Percentiles rank a stretch among this genome's conserved stretches.
Conservation (phyloP, 192 early-diverging fungal genomes). For the Podochytrium sp. region DNA sequence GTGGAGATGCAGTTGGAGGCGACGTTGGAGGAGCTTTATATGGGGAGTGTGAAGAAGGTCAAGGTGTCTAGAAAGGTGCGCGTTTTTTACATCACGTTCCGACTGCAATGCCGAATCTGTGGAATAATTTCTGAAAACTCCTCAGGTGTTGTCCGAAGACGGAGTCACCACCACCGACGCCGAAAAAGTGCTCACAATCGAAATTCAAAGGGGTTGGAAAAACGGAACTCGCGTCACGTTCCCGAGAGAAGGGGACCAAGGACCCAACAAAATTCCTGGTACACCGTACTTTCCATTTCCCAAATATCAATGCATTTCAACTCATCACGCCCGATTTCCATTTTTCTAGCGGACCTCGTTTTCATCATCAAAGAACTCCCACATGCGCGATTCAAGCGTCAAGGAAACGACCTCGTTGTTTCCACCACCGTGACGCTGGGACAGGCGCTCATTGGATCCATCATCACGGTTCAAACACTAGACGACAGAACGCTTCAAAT, state of each 20-base stretch:
- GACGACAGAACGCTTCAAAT: conserved; percentile 56
- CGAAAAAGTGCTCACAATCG: conserved; percentile 56
- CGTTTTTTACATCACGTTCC: background rate
- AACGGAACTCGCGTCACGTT: conserved; percentile 57
- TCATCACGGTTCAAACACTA: conserved; percentile 52
- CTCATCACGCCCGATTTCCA: background rate
- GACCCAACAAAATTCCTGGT: conserved; percentile 57
- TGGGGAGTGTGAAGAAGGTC: conserved; percentile 57
- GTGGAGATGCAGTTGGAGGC: conserved; percentile 44
- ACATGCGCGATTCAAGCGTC: conserved; percentile 47
- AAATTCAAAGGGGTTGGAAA: conserved; percentile 51
- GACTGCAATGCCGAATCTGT: too few relatives aligned
- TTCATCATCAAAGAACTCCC: conserved; percentile 46
- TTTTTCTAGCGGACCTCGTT: conserved; percentile 5
- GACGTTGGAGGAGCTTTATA: conserved; percentile 61
- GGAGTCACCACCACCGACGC: conserved; percentile 49
- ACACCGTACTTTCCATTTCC: background rate
- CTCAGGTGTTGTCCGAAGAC: conserved; percentile 56
- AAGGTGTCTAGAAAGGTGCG: conserved; percentile 53
- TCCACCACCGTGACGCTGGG: conserved; percentile 42
- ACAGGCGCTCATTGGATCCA: conserved; percentile 51
- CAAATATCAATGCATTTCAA: background rate
- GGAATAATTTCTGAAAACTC: too few relatives aligned
- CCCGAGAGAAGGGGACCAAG: conserved; percentile 59
- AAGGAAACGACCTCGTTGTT: conserved; percentile 54